These are phyloP conservation scores for Paragyromitra xinjiangensis DNA, from an alignment of 495 filamentous ascomycete species.

Conservation along the genomic window DNA sequence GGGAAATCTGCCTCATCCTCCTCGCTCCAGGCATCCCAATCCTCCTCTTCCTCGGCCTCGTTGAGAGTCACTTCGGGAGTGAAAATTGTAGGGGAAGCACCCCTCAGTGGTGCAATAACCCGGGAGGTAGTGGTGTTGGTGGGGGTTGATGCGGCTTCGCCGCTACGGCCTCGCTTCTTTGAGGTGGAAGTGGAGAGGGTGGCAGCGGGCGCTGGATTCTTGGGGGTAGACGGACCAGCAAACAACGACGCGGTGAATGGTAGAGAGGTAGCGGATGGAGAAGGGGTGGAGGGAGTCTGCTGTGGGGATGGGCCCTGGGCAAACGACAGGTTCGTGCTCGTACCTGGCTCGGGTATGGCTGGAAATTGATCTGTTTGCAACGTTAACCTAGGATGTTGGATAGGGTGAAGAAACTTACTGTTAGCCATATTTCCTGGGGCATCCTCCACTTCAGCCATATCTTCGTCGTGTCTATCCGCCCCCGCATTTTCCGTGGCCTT, in stretches of 20 bases:
- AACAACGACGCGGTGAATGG: not conserved
- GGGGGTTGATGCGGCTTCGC: not conserved
- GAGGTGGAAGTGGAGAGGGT: not conserved
- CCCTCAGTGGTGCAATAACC: not conserved
- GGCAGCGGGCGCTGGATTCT: not conserved
- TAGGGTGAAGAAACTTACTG: no score
- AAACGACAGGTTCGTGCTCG: no score
- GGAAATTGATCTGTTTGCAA: no score
- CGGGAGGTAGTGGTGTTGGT: not conserved
- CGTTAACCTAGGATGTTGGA: no score
- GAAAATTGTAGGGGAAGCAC: not conserved
- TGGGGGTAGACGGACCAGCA: not conserved
- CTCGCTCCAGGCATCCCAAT: not conserved
- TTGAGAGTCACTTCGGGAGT: not conserved
- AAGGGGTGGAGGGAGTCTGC: not conserved
- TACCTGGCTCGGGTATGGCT: no score
- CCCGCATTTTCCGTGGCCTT: not conserved
- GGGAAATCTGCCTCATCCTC: not conserved
- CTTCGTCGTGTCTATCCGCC: not conserved
- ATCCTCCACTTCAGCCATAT: not conserved
- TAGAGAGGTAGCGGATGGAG: not conserved
- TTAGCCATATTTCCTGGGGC: no score
- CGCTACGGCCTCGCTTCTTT: not conserved
- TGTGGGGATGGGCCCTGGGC: no score
- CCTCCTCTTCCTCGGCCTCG: not conserved